These are phyloP conservation scores for Xylaria sp. DNA, from an alignment of 2,329 filamentous ascomycete species.

Conservation along the genomic window DNA sequence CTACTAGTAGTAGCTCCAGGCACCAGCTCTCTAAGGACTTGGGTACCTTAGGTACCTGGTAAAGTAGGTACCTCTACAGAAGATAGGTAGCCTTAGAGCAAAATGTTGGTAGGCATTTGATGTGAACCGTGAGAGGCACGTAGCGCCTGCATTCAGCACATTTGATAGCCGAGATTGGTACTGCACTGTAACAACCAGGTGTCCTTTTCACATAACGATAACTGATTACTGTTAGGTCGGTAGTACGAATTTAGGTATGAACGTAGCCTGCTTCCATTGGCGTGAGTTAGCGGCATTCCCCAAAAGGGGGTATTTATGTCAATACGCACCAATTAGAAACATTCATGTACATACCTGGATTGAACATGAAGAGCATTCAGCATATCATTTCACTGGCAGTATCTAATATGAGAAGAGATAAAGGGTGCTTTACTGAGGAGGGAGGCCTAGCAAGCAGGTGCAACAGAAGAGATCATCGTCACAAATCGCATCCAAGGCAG, in stretches of 20 bases:
- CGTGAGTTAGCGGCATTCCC: conserved; percentile 6
- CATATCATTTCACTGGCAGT: too few relatives aligned
- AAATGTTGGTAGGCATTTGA: neutral
- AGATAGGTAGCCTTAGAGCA: too few relatives aligned
- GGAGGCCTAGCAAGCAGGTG: neutral
- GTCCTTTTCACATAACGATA: conserved; percentile 3
- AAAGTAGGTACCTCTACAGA: too few relatives aligned
- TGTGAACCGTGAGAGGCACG: neutral
- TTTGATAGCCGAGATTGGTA: neutral
- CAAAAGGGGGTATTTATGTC: conserved; percentile 2
- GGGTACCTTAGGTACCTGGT: too few relatives aligned
- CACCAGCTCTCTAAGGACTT: too few relatives aligned
- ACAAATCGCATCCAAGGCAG: neutral
- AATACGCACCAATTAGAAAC: conserved; percentile 11
- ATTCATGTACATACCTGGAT: neutral
- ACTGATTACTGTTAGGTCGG: neutral
- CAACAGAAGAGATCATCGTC: neutral
- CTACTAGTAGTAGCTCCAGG: too few relatives aligned
- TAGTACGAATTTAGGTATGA: too few relatives aligned
- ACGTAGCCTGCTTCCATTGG: too few relatives aligned
- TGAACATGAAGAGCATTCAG: neutral
- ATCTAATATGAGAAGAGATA: neutral
- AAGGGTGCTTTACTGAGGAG: neutral
- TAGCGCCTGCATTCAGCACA: neutral
- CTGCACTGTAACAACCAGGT: conserved; percentile 5